Evolutionary conservation across 2,329 filamentous ascomycete genomes (phyloP), one percentile per base, ranked within the genome.

Genomic region (Aspergillus caelatus): DNA sequence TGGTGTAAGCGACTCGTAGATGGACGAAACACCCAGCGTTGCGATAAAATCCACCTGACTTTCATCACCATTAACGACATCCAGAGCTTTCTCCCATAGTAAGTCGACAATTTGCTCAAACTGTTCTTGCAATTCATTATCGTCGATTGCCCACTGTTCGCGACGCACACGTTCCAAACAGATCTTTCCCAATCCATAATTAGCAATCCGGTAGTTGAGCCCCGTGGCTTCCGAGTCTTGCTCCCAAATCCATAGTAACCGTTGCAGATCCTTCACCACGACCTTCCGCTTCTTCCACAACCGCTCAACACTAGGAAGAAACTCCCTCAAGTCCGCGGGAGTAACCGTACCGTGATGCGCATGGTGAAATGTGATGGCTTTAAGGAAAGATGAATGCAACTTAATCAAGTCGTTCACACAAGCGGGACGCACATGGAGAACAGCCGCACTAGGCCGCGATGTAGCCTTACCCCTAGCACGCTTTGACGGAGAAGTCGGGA

Each of bases 251-350:
- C 89, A 90, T 26, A 94, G 77, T 66, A 89, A 86, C 65, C 86
- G 83, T 65, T 87, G 87, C 55, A 93, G 80, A 70, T 94, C 91
- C 46, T 88, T 85, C 0, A 85, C 78, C 0, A 83, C 85, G 19
- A 93, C 89, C 62, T 83, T 83, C 36, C 90, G 84, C 78, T 91
- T 92, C 63, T 90, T 89, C 91, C 91, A 94, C 43, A 89, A 81
- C 67, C 87, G 85, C 14, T 89, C 86, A 46, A 92, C 82, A 62
- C 88, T 84, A 11, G 87, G 87, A 39, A 85, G 83, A 41, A 93
- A 81, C 34, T 83, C 79, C 41, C 83, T 81, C 52, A 93, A 75
- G 70, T 92, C 89, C 28, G 88, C 85, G 0, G 91, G 88, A 0
- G 86, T 82, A 54, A 83, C 80, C 34, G 81, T 79, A 63, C 89